Evolutionary conservation across 768 basidiomycete genomes (phyloP), one percentile per base, ranked within the genome.

Genomic region (Rhodosporidiobolus sp.): DNA sequence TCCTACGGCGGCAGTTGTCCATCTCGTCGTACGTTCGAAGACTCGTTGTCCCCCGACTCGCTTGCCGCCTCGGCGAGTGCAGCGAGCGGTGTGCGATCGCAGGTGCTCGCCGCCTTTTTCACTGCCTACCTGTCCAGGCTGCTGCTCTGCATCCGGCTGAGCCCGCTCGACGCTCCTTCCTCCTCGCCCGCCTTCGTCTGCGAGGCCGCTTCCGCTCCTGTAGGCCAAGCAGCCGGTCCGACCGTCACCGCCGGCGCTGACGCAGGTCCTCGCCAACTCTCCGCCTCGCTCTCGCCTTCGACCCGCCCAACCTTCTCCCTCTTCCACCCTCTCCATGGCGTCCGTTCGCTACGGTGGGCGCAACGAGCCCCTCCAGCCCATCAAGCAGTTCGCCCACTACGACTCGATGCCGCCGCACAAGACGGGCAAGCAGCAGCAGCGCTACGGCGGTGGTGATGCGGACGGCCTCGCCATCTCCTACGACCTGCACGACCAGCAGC

Each of bases 401-500:
- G 32, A 22, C 32, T 38, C 32, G 38, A 22, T 11, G 35, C 22
- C 26, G 32, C 28, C 32, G 35, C 34, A 10, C 34, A 58, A 38
- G 55, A 16, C 16, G 8, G 32, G 38, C 54, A 46, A 56, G 54
- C 5, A 12, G 30, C 20, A 12, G 30, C 20, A n/a, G 20, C 20
- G 49, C 3, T 9, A 14, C 20, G 45, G n/a, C 32, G 32, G n/a
- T 16, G 49, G 28, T 9, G 19, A 35, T 32, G 12, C 34, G 26
- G 57, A 58, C 32, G 57, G 57, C 7, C 48, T 57, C 48, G 50
- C 38, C 43, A 65, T 59, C 34, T 34, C n/a, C 28, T 57, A 63
- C 38, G 64, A 65, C 16, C 43, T 28, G 32, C 60, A 65, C 60
- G 64, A 61, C 43, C 45, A 56, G 43, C 43, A 65, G 34, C 69